A percentile compares a stretch with the other conserved stretches of the same genome.
phyloP scores from a whole-genome alignment of 768 basidiomycete genomes.

The Sutorius australiensis region DNA sequence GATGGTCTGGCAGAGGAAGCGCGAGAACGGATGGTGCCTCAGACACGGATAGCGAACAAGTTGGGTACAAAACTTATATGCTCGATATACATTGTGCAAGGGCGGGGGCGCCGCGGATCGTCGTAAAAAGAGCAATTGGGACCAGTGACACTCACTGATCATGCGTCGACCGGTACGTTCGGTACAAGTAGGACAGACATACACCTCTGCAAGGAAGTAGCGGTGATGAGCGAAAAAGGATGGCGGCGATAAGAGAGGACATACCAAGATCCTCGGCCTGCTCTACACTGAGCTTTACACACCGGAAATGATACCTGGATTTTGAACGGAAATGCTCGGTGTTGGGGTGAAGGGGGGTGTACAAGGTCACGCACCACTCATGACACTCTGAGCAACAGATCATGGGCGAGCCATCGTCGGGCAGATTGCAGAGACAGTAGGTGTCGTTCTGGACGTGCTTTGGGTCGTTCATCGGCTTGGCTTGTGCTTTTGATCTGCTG shows the following conservation, averaged over 20 bases:
- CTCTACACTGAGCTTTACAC: constrained; percentile 57
- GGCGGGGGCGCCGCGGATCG: constrained; percentile 21
- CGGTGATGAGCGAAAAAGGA: constrained; percentile 14
- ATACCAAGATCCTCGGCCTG: constrained; percentile 78
- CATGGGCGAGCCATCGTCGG: constrained; percentile 81
- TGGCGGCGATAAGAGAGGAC: constrained; percentile 29
- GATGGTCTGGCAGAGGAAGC: constrained; percentile 33
- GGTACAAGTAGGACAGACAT: constrained; percentile 54
- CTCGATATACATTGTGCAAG: constrained; percentile 35
- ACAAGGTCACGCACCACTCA: constrained; percentile 53
- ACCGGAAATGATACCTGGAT: constrained; percentile 82
- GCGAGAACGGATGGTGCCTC: constrained; percentile 29
- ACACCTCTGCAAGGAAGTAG: constrained; percentile 45
- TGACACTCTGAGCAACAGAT: constrained; percentile 67
- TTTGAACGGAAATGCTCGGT: constrained; percentile 1
- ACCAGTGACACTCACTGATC: constrained; percentile 69
- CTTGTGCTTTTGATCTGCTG: constrained; percentile 22
- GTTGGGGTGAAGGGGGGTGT: not conserved
- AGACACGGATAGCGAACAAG: constrained; percentile 34
- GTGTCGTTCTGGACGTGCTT: constrained; percentile 20
- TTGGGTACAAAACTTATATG: constrained; percentile 36
- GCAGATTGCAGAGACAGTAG: constrained; percentile 59
- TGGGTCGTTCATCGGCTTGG: constrained; percentile 17
- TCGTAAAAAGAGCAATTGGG: constrained; percentile 29
- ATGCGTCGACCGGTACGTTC: constrained; percentile 59